Conservation (phyloP, 2,329 filamentous ascomycete species). For the Fusarium palustre region DNA sequence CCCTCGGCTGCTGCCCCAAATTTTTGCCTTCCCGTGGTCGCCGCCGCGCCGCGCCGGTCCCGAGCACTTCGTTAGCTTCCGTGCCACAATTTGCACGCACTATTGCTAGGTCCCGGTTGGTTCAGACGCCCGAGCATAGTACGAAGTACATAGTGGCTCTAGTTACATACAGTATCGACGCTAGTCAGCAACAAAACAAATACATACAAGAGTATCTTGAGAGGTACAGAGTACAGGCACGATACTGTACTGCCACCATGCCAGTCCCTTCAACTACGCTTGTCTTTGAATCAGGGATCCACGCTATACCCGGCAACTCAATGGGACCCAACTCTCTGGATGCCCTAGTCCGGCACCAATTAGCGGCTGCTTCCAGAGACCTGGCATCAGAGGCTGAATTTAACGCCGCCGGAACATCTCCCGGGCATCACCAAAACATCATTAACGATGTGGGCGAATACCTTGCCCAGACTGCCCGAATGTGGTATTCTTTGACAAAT, state of each 20-base stretch:
- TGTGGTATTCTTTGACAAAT: constrained; percentile 52
- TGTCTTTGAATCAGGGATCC: constrained; percentile 49
- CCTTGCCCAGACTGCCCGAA: constrained; percentile 50
- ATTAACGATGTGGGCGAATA: constrained; percentile 54
- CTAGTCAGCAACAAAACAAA: constrained; percentile 28
- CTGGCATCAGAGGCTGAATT: constrained; percentile 38
- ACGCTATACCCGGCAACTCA: constrained; percentile 26
- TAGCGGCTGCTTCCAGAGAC: constrained; percentile 44
- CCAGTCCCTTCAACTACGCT: constrained; percentile 46
- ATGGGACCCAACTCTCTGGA: constrained; percentile 43
- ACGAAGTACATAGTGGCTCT: constrained; percentile 36
- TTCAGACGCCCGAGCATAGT: constrained; percentile 30
- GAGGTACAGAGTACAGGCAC: constrained; percentile 26
- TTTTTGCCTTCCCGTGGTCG: constrained; percentile 41
- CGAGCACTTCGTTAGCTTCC: constrained; percentile 43
- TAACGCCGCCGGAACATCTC: constrained; percentile 6
- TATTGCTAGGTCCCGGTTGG: constrained; percentile 46
- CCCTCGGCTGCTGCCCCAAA: constrained; percentile 33
- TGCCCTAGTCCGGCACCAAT: constrained; percentile 46
- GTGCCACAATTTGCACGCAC: constrained; percentile 41
- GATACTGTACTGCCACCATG: constrained; percentile 35
- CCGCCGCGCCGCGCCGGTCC: constrained; percentile 43
- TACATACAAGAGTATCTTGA: constrained; percentile 23
- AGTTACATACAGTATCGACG: constrained; percentile 20
- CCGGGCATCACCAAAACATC: constrained; percentile 45